phyloP scores from a whole-genome alignment of 2,329 filamentous ascomycete genomes.

The Fusarium sarcochroum region DNA sequence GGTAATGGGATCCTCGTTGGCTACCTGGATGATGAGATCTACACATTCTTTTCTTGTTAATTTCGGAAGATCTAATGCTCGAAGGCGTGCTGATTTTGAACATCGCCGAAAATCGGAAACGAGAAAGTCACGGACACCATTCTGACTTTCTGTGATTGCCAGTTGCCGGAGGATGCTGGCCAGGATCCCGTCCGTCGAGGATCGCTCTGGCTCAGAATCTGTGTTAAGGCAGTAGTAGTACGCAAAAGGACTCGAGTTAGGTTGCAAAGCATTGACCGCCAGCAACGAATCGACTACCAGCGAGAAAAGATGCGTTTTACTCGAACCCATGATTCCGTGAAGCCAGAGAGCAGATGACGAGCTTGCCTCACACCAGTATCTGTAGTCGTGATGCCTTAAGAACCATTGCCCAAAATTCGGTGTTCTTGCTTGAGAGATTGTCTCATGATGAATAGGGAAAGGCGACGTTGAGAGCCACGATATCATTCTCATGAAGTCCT shows the following conservation, averaged over 20 bases:
- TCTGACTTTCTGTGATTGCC: background rate
- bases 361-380: background rate
- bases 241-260: background rate
- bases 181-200: background rate
- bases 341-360: background rate
- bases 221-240: constrained; percentile 5
- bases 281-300: background rate
- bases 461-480: constrained; percentile 2
- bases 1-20: constrained; percentile 15
- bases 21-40: constrained; percentile 18
- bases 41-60: constrained; percentile 8
- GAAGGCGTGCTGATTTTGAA: background rate
- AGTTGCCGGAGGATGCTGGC: constrained; percentile 5
- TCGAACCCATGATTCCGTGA: background rate
- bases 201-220: background rate
- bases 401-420: constrained; percentile 5
- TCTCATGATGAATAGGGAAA: constrained; percentile 6
- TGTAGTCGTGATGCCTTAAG: background rate
- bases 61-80: background rate
- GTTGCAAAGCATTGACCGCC: background rate
- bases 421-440: background rate
- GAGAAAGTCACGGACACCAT: constrained; percentile 7
- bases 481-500: background rate
- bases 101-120: constrained; percentile 12
- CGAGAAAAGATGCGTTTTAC: constrained; percentile 8